phyloP scores from a whole-genome alignment of 1,139 yeast species.

The Hemisphaericaspora subhashii region DNA sequence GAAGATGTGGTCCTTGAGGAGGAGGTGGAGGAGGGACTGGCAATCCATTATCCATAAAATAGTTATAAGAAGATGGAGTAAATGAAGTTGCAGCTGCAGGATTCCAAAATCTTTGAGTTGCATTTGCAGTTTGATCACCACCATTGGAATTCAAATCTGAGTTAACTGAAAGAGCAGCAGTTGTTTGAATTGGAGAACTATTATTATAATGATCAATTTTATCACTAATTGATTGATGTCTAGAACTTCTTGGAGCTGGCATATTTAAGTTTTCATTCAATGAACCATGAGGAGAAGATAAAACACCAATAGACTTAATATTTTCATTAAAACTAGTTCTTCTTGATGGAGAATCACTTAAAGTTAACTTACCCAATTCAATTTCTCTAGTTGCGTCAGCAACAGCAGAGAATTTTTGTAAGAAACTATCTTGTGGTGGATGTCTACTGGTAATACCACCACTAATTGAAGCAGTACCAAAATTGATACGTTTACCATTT shows the following conservation, averaged over 20 bases:
- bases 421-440: constrained; percentile 49
- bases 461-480: constrained; percentile 63
- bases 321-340: constrained; percentile 50
- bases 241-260: constrained; percentile 37
- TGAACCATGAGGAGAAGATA: constrained; percentile 46
- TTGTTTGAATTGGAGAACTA: constrained; percentile 50
- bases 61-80: constrained; percentile 42
- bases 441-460: constrained; percentile 56
- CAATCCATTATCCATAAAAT: constrained; percentile 26
- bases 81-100: constrained; percentile 63
- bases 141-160: constrained; percentile 27
- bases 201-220: constrained; percentile 60
- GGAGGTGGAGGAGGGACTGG: constrained; percentile 14
- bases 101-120: constrained; percentile 55
- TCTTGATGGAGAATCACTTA: constrained; percentile 35
- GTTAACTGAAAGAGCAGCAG: constrained; percentile 37
- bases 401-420: constrained; percentile 69
- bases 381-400: constrained; percentile 81
- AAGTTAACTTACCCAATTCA: constrained; percentile 42
- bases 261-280: constrained; percentile 53
- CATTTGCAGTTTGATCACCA: constrained; percentile 17
- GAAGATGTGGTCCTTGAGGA: constrained; percentile 9
- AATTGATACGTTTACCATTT: constrained; percentile 20
- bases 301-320: constrained; percentile 13
- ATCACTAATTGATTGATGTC: constrained; percentile 64